Conservation (phyloP, 495 filamentous ascomycete species). For the Cudoniella acicularis region DNA sequence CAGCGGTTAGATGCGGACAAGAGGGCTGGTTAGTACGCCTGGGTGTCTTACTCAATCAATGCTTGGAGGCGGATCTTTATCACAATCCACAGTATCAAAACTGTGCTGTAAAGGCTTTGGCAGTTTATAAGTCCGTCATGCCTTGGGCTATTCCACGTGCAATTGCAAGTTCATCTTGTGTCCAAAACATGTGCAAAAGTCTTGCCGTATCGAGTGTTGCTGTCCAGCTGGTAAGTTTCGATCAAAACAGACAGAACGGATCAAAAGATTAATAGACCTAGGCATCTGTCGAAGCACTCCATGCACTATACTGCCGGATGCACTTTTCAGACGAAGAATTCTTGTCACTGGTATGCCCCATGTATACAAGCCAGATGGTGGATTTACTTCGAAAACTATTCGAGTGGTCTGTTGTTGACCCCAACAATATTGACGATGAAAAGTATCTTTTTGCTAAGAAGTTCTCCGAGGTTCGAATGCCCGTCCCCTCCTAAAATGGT, state of each 20-base stretch:
- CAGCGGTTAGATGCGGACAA: slow-evolving; percentile 63
- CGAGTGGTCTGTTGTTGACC: slow-evolving; percentile 77
- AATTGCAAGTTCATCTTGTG: slow-evolving; percentile 62
- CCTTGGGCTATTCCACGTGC: slow-evolving; percentile 84
- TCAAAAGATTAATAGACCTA: slow-evolving; percentile 35
- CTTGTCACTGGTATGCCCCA: slow-evolving; percentile 67
- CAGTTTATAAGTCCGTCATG: slow-evolving; percentile 69
- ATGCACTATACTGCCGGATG: slow-evolving; percentile 72
- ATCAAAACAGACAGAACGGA: background rate
- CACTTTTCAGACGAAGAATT: slow-evolving; percentile 78
- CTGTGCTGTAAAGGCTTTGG: slow-evolving; percentile 70
- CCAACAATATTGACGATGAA: slow-evolving; percentile 78
- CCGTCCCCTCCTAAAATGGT: background rate
- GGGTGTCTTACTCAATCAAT: slow-evolving; percentile 68
- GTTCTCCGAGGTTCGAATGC: slow-evolving; percentile 72
- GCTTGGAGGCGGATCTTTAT: slow-evolving; percentile 59
- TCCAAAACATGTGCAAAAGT: slow-evolving; percentile 68
- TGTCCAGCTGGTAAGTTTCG: slow-evolving; percentile 64
- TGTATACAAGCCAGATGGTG: slow-evolving; percentile 69
- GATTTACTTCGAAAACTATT: slow-evolving; percentile 71
- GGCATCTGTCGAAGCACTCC: slow-evolving; percentile 80
- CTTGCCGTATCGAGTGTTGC: slow-evolving; percentile 69
- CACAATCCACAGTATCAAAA: slow-evolving; percentile 59
- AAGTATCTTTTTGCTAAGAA: slow-evolving; percentile 92
- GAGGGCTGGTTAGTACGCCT: slow-evolving; percentile 87